Evolutionary conservation across 352 stramenopile genomes (phyloP), one percentile per base, ranked within the genome.

Genomic region (Pythium chondricola): DNA sequence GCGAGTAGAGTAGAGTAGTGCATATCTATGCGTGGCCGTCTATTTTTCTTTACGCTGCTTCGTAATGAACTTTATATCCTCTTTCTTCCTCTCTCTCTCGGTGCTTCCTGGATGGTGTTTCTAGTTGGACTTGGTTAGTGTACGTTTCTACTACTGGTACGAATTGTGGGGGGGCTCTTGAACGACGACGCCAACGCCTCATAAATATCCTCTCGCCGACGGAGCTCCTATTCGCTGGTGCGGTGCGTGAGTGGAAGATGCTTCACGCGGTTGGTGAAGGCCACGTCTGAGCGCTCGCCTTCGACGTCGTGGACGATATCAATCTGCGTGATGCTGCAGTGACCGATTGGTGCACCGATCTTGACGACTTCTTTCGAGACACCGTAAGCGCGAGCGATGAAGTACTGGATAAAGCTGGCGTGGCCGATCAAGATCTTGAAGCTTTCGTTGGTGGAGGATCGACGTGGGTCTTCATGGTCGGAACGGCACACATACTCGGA

Each of bases 191-290:
- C n/a, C n/a, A n/a, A n/a, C n/a, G n/a, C n/a, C n/a, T n/a, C n/a
- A n/a, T 61, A 56, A 61, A 56, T 55, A 63, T 33, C 30, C n/a
- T n/a, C n/a, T n/a, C n/a, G n/a, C n/a, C n/a, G n/a, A n/a, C n/a
- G n/a, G n/a, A n/a, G n/a, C n/a, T n/a, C n/a, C n/a, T n/a, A 90
- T 52, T 90, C 76, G 54, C 73, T 87, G 10, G 79, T 87, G 27
- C 78, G 79, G 41, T 88, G 71, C 2, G 74, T 88, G 22, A 88
- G 67, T 13, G 75, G 71, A 47, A 90, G 54, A 45, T 90, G 79
- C 10, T 68, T 57, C 43, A 90, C 71, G 29, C 72, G 74, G 51
- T 90, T 90, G 22, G 69, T 66, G 44, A 67, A 87, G 35, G 59
- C 64, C 17, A 71, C 67, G 17, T 62, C 44, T 64, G 85, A 71